Percentiles rank a stretch among this genome's conserved stretches.
Evolutionary conservation across 176 grass and related monocot species (phyloP).

Genomic region (Phoenix roebelenii): DNA sequence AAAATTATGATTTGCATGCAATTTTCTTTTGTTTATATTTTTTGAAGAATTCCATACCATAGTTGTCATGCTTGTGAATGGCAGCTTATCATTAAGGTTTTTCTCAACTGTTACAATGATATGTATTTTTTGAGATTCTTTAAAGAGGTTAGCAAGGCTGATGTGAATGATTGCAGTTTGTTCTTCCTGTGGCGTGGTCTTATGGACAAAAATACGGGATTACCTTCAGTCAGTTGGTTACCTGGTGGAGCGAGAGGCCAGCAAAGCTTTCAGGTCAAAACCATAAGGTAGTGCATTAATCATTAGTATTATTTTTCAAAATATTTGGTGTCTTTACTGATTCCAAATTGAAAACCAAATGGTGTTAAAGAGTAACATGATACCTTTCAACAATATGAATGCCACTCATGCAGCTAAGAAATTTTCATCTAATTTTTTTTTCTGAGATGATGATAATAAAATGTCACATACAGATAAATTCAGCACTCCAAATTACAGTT

Average conservation of each 20-base stretch:
- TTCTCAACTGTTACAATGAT: background rate
- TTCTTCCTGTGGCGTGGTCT: conserved; percentile 89
- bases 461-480: no score
- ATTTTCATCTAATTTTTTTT: no score
- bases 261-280: conserved; percentile 74
- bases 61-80: background rate
- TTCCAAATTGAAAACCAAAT: no score
- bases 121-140: background rate
- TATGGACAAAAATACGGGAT: conserved; percentile 65
- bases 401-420: no score
- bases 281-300: conserved; percentile 50
- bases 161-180: conserved; percentile 53
- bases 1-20: no score
- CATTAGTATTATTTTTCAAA: conserved; percentile 3
- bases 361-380: no score
- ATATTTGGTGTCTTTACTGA: background rate
- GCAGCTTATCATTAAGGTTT: background rate
- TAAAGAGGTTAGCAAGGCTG: background rate
- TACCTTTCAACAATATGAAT: no score
- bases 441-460: no score
- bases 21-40: no score
- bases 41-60: no score
- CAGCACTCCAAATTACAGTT: no score
- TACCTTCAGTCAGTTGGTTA: conserved; percentile 53
- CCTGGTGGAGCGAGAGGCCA: conserved; percentile 92